Conservation (phyloP, 139 green algal genomes). For the Marvania coccoides region DNA sequence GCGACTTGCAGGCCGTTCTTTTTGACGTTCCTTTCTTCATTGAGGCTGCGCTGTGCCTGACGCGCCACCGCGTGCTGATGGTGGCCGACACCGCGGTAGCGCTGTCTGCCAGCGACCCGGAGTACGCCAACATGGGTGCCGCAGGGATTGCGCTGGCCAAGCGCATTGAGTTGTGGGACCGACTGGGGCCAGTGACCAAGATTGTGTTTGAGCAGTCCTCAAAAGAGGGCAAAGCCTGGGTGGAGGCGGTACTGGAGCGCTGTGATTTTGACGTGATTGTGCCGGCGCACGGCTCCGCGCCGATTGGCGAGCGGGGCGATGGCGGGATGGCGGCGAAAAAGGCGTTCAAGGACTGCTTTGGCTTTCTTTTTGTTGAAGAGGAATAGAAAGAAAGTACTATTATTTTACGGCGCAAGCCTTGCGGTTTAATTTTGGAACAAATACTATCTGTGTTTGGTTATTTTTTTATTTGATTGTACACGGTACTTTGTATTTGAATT, state of each 20-base stretch:
- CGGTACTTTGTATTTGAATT: too few relatives aligned
- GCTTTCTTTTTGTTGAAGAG: conserved; percentile 18
- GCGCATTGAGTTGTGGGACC: conserved; percentile 9
- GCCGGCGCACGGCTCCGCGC: conserved; percentile 12
- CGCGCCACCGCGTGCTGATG: conserved; percentile 13
- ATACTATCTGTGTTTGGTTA: too few relatives aligned
- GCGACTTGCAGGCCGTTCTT: conserved; percentile 5
- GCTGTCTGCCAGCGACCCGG: background rate
- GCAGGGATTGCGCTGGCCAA: background rate
- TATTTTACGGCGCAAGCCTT: too few relatives aligned
- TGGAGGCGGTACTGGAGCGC: conserved; percentile 2
- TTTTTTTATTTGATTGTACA: too few relatives aligned
- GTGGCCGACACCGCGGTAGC: conserved; percentile 21
- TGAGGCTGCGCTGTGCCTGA: conserved; percentile 12
- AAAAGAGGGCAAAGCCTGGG: conserved; percentile 8
- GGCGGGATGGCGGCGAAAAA: background rate
- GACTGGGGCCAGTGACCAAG: conserved; percentile 9
- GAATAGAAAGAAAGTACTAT: too few relatives aligned
- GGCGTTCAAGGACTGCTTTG: conserved; percentile 16
- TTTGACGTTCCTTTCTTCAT: conserved; percentile 21
- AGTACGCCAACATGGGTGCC: background rate
- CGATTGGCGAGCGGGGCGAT: too few relatives aligned
- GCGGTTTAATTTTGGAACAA: too few relatives aligned
- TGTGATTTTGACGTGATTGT: conserved; percentile 16
- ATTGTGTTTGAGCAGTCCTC: background rate